These are phyloP conservation scores for Plasmodium vivax DNA, from an alignment of 169 alveolate genomes.

Conservation along the genomic window DNA sequence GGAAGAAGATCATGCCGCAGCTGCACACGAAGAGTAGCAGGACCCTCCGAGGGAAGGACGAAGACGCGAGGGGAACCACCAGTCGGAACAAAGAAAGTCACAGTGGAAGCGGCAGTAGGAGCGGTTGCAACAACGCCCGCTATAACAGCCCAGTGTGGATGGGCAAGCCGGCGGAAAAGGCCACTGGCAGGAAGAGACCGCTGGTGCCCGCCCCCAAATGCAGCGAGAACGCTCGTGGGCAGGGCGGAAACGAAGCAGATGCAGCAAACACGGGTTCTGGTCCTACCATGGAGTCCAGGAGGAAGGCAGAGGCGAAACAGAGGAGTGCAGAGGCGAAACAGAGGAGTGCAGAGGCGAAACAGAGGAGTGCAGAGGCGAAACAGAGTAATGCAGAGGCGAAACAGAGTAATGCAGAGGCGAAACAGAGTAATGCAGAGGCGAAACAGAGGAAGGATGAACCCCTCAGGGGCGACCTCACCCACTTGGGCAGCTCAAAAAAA, in stretches of 20 bases:
- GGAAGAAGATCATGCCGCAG: background rate
- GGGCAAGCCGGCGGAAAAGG: background rate
- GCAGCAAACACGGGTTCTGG: background rate
- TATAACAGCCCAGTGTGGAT: background rate
- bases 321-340: too few relatives aligned
- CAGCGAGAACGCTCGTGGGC: background rate
- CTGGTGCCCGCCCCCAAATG: background rate
- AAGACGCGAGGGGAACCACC: background rate
- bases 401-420: too few relatives aligned
- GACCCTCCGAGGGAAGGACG: background rate
- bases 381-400: too few relatives aligned
- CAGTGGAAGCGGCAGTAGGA: too few relatives aligned
- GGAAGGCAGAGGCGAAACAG: too few relatives aligned
- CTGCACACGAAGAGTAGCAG: background rate
- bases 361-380: too few relatives aligned
- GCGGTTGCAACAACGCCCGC: background rate
- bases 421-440: background rate
- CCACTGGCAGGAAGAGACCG: background rate
- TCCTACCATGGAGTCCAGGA: background rate
- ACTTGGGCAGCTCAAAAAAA: background rate
- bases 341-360: too few relatives aligned
- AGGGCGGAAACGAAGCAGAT: background rate
- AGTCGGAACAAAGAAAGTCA: background rate
- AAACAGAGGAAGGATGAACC: background rate
- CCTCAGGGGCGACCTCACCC: background rate